phyloP scores from a whole-genome alignment of 805 yeast genomes.

The Tetrapisispora iriomotensis region DNA sequence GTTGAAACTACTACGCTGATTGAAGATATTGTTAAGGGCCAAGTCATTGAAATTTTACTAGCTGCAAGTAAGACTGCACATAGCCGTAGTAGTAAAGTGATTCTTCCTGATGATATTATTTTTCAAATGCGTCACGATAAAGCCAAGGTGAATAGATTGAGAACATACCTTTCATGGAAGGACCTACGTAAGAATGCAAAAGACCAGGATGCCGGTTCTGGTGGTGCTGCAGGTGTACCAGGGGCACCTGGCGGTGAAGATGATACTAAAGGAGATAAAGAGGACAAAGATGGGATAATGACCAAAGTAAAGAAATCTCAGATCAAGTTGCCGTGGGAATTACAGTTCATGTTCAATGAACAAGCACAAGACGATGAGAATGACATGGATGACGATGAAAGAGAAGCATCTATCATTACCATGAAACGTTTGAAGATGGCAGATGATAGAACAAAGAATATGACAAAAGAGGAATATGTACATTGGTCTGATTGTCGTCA shows the following conservation, averaged over 20 bases:
- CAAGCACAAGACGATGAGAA: slow-evolving; percentile 69
- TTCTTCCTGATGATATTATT: slow-evolving; percentile 87
- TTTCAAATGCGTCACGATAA: slow-evolving; percentile 85
- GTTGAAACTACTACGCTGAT: slow-evolving; percentile 83
- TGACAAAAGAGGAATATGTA: slow-evolving; percentile 96
- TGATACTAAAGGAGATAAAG: slow-evolving; percentile 25
- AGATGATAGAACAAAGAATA: slow-evolving; percentile 82
- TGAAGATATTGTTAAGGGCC: slow-evolving; percentile 91
- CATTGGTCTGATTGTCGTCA: slow-evolving; percentile 99
- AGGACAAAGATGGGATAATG: slow-evolving; percentile 35
- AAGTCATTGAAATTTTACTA: slow-evolving; percentile 74
- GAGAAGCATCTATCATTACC: slow-evolving; percentile 83
- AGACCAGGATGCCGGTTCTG: slow-evolving; percentile 55
- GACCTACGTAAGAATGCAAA: slow-evolving; percentile 81
- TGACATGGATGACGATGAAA: slow-evolving; percentile 76
- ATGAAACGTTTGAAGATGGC: slow-evolving; percentile 81
- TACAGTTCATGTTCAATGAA: slow-evolving; percentile 86
- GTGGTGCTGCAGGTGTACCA: slow-evolving; percentile 44
- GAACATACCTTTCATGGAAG: slow-evolving; percentile 93
- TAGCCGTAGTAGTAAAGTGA: slow-evolving; percentile 69
- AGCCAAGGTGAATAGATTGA: slow-evolving; percentile 83
- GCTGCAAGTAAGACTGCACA: slow-evolving; percentile 75
- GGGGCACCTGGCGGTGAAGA: slow-evolving; percentile 35
- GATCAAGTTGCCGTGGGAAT: slow-evolving; percentile 88
- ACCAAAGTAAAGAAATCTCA: slow-evolving; percentile 64